A percentile compares a stretch with the other conserved stretches of the same genome.
Evolutionary conservation across 148 eudicot species (phyloP).

Genomic region (Rhododendron molle): DNA sequence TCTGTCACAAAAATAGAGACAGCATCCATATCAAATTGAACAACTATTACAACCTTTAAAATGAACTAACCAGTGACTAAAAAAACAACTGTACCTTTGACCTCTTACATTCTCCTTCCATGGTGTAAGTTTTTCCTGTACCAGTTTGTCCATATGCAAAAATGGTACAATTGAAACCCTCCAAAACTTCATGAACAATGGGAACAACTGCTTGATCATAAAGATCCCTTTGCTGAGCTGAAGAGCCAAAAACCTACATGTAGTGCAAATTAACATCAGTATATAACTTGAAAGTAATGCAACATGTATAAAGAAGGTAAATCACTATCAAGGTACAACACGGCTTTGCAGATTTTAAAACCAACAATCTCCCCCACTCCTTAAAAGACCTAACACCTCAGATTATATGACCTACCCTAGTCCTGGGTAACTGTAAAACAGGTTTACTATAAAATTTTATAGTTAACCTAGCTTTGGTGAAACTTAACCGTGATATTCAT

Average conservation of each 20-base stretch:
- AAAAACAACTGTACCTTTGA: slow-evolving; percentile 55
- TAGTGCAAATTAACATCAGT: not conserved
- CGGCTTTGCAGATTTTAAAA: not conserved
- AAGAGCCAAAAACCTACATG: slow-evolving; percentile 90
- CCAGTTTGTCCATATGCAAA: slow-evolving; percentile 99
- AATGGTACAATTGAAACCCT: slow-evolving; percentile 96
- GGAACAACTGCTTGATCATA: slow-evolving; percentile 93
- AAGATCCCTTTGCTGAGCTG: slow-evolving; percentile 72
- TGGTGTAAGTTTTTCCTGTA: slow-evolving; percentile 96
- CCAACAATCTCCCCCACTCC: not conserved
- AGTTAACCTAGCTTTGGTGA: not conserved
- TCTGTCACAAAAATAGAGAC: slow-evolving; percentile 33
- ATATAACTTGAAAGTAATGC: not conserved
- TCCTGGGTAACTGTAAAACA: not conserved
- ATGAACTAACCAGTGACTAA: not conserved
- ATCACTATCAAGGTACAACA: not conserved
- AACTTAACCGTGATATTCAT: not conserved
- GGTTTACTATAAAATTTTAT: not conserved
- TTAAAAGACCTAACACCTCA: not conserved
- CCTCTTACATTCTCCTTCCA: slow-evolving; percentile 95
- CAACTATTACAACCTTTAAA: not conserved
- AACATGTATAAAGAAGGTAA: not conserved
- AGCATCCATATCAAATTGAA: not conserved
- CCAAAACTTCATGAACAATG: slow-evolving; percentile 88
- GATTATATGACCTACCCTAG: not conserved